phyloP scores from a whole-genome alignment of 495 filamentous ascomycete species.

The Neurospora africana region DNA sequence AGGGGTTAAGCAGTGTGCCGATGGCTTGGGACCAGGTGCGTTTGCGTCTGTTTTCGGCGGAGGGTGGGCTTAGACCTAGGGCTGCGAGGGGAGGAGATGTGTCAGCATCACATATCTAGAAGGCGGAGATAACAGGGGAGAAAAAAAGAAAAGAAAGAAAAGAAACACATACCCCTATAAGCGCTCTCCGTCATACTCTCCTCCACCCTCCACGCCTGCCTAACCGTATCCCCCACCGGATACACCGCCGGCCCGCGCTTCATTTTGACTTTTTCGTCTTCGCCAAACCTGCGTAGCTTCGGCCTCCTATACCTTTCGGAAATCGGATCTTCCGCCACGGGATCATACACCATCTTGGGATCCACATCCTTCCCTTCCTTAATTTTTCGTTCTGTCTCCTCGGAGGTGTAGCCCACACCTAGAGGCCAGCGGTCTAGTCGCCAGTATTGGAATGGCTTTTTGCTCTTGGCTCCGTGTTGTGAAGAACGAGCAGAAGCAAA shows the following conservation, averaged over 20 bases:
- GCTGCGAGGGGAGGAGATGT: not conserved
- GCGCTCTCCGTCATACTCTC: slow-evolving; percentile 5
- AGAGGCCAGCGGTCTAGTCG: slow-evolving; percentile 19
- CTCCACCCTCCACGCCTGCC: slow-evolving; percentile 11
- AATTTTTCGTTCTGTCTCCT: not conserved
- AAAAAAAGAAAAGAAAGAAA: not conserved
- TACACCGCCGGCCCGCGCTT: slow-evolving; percentile 11
- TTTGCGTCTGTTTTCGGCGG: not conserved
- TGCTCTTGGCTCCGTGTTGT: not conserved
- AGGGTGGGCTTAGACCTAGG: not conserved
- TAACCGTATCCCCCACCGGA: slow-evolving; percentile 17
- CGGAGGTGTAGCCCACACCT: slow-evolving; percentile 1
- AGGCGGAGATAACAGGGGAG: not conserved
- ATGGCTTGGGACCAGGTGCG: not conserved
- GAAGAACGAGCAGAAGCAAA: not conserved
- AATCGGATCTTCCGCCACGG: slow-evolving; percentile 6
- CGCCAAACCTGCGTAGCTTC: slow-evolving; percentile 10
- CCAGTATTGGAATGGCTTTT: slow-evolving; percentile 9
- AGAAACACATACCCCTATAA: slow-evolving; percentile 5
- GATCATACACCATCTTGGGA: slow-evolving; percentile 8
- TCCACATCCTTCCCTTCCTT: slow-evolving; percentile 1
- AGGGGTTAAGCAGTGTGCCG: not conserved
- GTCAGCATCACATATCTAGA: not conserved
- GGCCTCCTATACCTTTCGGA: slow-evolving; percentile 8
- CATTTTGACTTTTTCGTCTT: slow-evolving; percentile 9